Conservation (phyloP, 192 early-diverging fungal genomes). For the Backusella tarrabulga region DNA sequence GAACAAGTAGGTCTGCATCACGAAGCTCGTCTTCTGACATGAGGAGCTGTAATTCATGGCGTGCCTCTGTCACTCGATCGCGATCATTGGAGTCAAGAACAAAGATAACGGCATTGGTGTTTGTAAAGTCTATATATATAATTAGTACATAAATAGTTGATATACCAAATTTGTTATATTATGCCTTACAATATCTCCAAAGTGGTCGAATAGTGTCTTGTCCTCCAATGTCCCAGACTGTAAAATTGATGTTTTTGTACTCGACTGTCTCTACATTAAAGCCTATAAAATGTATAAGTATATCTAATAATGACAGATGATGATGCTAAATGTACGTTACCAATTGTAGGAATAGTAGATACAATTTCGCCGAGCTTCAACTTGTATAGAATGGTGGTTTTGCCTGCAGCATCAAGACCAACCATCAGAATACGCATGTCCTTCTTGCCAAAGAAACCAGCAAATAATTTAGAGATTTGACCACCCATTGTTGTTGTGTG, state of each 20-base stretch:
- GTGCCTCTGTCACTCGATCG: conserved; percentile 88
- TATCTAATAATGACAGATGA: too few relatives aligned
- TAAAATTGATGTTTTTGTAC: conserved; percentile 98
- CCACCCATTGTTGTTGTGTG: not conserved
- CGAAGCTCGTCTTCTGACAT: conserved; percentile 93
- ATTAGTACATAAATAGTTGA: not conserved
- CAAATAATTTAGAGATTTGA: conserved; percentile 70
- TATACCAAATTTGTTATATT: too few relatives aligned
- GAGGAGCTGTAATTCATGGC: conserved; percentile 91
- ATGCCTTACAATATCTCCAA: conserved; percentile 90
- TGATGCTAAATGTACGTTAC: conserved; percentile 37
- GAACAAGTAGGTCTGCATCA: conserved; percentile 84
- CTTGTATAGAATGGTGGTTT: conserved; percentile 99
- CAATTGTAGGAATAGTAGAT: conserved; percentile 97
- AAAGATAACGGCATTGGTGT: conserved; percentile 95
- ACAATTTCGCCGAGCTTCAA: conserved; percentile 98
- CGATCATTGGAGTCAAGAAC: conserved; percentile 96
- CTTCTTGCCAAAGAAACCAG: conserved; percentile 78
- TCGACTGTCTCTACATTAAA: conserved; percentile 98
- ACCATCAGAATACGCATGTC: conserved; percentile 98
- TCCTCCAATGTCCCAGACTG: conserved; percentile 98
- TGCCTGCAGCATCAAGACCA: conserved; percentile 88
- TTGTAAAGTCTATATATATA: conserved; percentile 81
- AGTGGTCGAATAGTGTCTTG: conserved; percentile 97
- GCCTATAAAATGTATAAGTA: conserved; percentile 42